Evolutionary conservation across 202 grass and related monocot genomes (phyloP), one percentile per base, ranked within the genome.

Genomic region (Setaria viridis): DNA sequence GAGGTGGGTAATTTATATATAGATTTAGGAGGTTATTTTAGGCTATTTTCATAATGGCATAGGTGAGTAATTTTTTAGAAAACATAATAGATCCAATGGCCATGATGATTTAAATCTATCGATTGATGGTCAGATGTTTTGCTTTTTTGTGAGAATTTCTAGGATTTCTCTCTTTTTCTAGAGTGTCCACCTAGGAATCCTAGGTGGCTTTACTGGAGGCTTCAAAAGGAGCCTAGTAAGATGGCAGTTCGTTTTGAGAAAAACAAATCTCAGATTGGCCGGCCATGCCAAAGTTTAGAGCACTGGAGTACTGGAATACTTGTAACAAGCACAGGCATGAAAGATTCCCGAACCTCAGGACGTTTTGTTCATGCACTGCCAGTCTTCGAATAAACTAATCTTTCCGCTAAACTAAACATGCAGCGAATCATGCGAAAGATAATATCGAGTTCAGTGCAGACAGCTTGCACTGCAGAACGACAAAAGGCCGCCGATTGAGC

Each of bases 391-490:
- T 68, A 41, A 5, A 46, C 4, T 33, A 6, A 48, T n/a, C 62
- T 54, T 30, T 74, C 59, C 9, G 70, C 57, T 45, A 33, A 62
- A 19, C 15, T 74, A 83, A 88, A 57, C 77, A 85, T 33, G 74
- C 15, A 25, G 3, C 9, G 42, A 54, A 85, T 81, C 34, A 12
- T 41, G 58, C 25, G 2, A 48, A 46, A 65, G 64, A 67, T 56
- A 63, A 55, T 16, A 60, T 9, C 9, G 68, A 78, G 5, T 17
- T 75, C 35, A 74, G 62, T 93, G 53, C 50, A 75, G 72, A 77
- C 53, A 92, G 68, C 51, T 25, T 50, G 9, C 39, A 49, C 71
- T 25, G 70, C 54, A 39, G 46, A 32, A 65, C 13, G 63, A 82
- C 72, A 82, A 78, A n/a, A 78, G 1, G 20, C 50, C 6, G 25